Percentiles rank a stretch among this genome's conserved stretches.
phyloP scores from a whole-genome alignment of 106 monocot genomes.

The Dactylorhiza incarnata region DNA sequence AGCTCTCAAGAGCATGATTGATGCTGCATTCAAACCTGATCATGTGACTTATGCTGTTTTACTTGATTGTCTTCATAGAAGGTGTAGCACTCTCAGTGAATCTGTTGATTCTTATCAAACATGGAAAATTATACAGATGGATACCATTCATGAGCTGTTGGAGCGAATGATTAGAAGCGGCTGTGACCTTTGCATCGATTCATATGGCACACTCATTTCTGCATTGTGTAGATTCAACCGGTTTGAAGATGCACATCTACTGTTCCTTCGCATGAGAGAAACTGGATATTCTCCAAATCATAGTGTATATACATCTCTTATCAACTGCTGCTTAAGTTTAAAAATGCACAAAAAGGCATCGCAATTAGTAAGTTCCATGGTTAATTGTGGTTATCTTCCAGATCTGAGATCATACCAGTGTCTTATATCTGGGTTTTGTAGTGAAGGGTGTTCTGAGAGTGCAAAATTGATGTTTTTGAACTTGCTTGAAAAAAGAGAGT shows the following conservation, averaged over 20 bases:
- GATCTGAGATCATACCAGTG: constrained; percentile 11
- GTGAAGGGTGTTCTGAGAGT: constrained; percentile 19
- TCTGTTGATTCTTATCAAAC: constrained; percentile 9
- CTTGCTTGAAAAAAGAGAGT: constrained; percentile 12
- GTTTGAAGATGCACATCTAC: constrained; percentile 10
- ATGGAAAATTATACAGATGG: constrained; percentile 8
- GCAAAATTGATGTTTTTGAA: constrained; percentile 5
- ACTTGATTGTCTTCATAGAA: constrained; percentile 12
- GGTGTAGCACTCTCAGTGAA: constrained; percentile 1
- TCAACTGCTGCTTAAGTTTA: constrained; percentile 16
- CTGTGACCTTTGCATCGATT: constrained; percentile 1
- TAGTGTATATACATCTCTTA: constrained; percentile 15
- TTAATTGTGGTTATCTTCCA: constrained; percentile 10
- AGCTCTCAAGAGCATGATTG: constrained; percentile 16
- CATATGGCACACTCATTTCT: constrained; percentile 19
- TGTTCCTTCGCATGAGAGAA: constrained; percentile 12
- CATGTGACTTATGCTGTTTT: constrained; percentile 12
- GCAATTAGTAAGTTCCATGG: constrained; percentile 7
- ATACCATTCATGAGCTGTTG: constrained; percentile 11
- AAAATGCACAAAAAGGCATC: constrained; percentile 5
- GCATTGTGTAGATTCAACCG: constrained; percentile 11
- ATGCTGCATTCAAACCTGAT: constrained; percentile 10
- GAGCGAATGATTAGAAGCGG: constrained; percentile 11
- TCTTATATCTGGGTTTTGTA: constrained; percentile 16
- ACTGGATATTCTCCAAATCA: constrained; percentile 10